A percentile compares a stretch with the other conserved stretches of the same genome.
Conservation (phyloP, 768 basidiomycete species). For the Tulasnella sp. region DNA sequence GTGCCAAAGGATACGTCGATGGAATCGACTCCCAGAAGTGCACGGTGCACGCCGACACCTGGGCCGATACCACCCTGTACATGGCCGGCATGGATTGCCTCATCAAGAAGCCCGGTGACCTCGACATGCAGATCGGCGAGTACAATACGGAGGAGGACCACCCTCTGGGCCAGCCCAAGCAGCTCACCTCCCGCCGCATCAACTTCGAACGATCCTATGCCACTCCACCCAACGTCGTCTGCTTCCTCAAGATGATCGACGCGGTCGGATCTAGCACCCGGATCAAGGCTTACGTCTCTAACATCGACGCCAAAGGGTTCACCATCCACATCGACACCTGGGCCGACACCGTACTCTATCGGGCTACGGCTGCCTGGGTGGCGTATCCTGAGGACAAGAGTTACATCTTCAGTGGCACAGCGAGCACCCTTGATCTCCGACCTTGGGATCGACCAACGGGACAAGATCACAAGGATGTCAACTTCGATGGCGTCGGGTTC, state of each 20-base stretch:
- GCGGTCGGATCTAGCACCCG: not conserved
- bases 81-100: not conserved
- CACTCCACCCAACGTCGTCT: not conserved
- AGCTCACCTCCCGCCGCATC: not conserved
- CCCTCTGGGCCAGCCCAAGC: not conserved
- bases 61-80: not conserved
- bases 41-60: not conserved
- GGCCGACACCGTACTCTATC: not conserved
- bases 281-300: not conserved
- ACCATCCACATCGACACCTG: not conserved
- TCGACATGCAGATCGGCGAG: not conserved
- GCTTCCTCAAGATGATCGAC: not conserved
- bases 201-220: not conserved
- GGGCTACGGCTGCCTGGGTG: not conserved
- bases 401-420: not conserved
- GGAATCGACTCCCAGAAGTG: not conserved
- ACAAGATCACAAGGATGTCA: not conserved
- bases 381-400: not conserved
- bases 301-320: not conserved
- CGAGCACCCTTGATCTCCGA: not conserved
- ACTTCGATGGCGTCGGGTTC: not conserved
- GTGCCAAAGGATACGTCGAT: not conserved
- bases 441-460: not conserved
- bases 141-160: slow-evolving; percentile 7
- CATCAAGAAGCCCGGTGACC: not conserved